A percentile compares a stretch with the other conserved stretches of the same genome.
Evolutionary conservation across 1,139 yeast genomes (phyloP).

Genomic region (Ogataea hybrid): DNA sequence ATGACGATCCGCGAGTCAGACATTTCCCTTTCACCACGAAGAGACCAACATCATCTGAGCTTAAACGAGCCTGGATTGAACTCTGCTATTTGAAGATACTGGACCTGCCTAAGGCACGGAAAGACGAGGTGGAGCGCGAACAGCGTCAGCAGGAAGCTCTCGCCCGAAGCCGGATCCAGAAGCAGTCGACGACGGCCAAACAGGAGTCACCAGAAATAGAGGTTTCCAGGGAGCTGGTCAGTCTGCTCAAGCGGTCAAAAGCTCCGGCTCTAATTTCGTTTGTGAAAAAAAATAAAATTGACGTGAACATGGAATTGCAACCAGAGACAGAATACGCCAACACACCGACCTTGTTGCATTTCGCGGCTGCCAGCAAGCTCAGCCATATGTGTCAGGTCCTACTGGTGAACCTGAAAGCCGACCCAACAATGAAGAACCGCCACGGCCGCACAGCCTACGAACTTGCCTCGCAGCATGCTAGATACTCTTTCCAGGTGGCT

Average conservation of each 20-base stretch:
- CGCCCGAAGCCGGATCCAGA: conserved; percentile 25
- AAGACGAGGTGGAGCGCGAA: conserved; percentile 32
- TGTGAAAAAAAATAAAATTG: conserved; percentile 55
- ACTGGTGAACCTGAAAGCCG: conserved; percentile 63
- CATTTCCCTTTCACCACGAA: conserved; percentile 86
- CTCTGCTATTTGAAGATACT: conserved; percentile 58
- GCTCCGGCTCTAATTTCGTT: conserved; percentile 72
- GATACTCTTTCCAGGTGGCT: conserved; percentile 64
- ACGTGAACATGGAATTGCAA: conserved; percentile 43
- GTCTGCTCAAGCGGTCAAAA: conserved; percentile 66
- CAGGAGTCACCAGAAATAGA: conserved; percentile 41
- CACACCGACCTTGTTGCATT: conserved; percentile 79
- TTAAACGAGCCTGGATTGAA: conserved; percentile 82
- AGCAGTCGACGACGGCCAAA: conserved; percentile 1
- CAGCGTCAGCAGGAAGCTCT: conserved; percentile 32
- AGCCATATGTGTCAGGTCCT: conserved; percentile 67
- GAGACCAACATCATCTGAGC: conserved; percentile 80
- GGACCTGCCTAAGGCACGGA: conserved; percentile 52
- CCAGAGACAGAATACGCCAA: conserved; percentile 52
- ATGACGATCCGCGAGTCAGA: conserved; percentile 56
- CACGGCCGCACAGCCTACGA: conserved; percentile 68
- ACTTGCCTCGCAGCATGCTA: conserved; percentile 41
- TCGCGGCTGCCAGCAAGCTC: conserved; percentile 67
- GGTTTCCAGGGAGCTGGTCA: conserved; percentile 51
- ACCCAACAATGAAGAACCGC: conserved; percentile 57